Evolutionary conservation across 2,329 filamentous ascomycete species (phyloP), one percentile per base, ranked within the genome.

Genomic region (Ophiostoma himal-ulmi): DNA sequence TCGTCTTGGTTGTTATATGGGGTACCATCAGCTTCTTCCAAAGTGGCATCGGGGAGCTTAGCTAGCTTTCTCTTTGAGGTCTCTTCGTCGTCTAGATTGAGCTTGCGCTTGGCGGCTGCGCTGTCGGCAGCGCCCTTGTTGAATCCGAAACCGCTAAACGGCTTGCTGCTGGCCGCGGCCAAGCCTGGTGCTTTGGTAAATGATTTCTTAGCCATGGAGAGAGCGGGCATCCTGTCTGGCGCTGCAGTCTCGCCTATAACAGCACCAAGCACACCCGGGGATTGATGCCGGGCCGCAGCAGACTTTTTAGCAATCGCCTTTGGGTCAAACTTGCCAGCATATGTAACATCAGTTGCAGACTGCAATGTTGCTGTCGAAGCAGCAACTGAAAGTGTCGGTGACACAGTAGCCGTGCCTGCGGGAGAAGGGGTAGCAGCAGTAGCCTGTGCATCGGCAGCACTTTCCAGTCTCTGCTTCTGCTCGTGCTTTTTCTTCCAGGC

Each of bases 401-500:
- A 17, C 4, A 34, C 81, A 80, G 78, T 5, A 79, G 80, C n/a
- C 75, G 75, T 68, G 73, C 69, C 71, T 4, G 71, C 73, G 13
- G 77, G 76, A n/a, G 72, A 60, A 6, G 66, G 41, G 3, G 66
- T 36, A 7, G 41, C 41, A 5, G 57, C 81, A 73, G 82, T 86
- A 69, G 86, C 85, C 79, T 87, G 92, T 77, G 88, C 88, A 78
- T 91, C 91, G 84, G 91, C 92, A 79, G 91, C 88, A 75, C 88
- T 89, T 77, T 91, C 87, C 77, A 92, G 92, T 73, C 86, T 86
- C 75, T 90, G 89, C 75, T 90, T 89, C 77, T 89, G 88, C 74
- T 92, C 91, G 77, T 93, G 90, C 80, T 94, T 94, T 80, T 93
- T 91, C 81, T 97, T 97, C 94, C 93, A 97, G 71, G 92, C 91